These are phyloP conservation scores for Ceratobasidium sp. DNA, from an alignment of 1,284 basidiomycete species.

Conservation along the genomic window DNA sequence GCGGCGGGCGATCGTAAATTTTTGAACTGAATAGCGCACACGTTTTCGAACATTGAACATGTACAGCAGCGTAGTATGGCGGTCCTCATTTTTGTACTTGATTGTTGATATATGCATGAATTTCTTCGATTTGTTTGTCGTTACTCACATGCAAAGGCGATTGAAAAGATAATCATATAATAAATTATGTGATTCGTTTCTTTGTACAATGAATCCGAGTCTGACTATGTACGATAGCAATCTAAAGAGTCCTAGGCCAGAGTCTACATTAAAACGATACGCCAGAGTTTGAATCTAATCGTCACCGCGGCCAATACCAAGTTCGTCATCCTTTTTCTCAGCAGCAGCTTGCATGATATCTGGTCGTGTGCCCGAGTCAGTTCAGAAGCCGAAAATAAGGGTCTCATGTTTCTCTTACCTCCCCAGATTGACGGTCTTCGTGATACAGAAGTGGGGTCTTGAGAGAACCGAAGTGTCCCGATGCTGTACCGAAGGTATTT, in stretches of 20 bases:
- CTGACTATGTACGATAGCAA: constrained; percentile 9
- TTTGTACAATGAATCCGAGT: constrained; percentile 16
- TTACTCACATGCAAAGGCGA: background rate
- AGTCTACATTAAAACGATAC: constrained; percentile 2
- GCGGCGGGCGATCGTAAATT: constrained; percentile 27
- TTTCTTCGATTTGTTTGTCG: constrained; percentile 15
- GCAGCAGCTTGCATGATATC: constrained; percentile 41
- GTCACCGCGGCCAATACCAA: background rate
- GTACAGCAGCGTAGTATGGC: background rate
- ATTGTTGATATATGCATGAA: constrained; percentile 43
- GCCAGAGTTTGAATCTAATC: background rate
- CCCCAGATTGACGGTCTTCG: constrained; percentile 40
- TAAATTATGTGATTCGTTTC: constrained; percentile 40
- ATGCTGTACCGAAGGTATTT: constrained; percentile 1
- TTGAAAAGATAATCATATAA: constrained; percentile 39
- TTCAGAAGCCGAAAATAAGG: background rate
- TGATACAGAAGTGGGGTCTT: constrained; percentile 22
- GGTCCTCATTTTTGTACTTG: constrained; percentile 30
- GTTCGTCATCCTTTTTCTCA: constrained; percentile 29
- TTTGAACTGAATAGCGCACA: background rate
- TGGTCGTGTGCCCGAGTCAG: background rate
- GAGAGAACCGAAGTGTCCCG: background rate
- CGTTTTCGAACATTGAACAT: constrained; percentile 22
- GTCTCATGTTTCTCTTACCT: constrained; percentile 3
- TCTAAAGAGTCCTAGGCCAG: constrained; percentile 4